phyloP scores from a whole-genome alignment of 352 stramenopile genomes.

The Phytophthora pistaciae region DNA sequence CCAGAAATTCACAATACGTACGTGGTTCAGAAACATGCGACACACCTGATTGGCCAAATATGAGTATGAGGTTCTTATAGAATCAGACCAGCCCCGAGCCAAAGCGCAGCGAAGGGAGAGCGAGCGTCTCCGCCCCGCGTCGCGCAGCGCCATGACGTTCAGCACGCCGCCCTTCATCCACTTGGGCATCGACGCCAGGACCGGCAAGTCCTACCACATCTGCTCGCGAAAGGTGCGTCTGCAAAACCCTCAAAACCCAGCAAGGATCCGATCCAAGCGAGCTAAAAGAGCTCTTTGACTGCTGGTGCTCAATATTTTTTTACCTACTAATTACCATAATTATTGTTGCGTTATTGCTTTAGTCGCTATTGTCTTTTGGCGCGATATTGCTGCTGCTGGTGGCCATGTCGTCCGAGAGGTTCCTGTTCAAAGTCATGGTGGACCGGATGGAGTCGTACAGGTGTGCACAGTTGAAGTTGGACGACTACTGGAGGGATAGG shows the following conservation, averaged over 20 bases:
- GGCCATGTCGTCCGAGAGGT: conserved; percentile 82
- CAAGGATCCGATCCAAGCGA: not conserved
- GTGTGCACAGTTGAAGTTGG: conserved; percentile 35
- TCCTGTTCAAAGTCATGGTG: conserved; percentile 91
- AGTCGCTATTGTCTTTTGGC: conserved; percentile 83
- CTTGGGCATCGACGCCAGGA: conserved; percentile 84
- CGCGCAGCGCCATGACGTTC: conserved; percentile 61
- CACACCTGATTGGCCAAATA: not conserved
- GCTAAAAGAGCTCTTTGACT: conserved; percentile 11
- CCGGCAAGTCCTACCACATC: conserved; percentile 87
- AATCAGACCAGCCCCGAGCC: conserved; percentile 1
- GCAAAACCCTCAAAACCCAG: not conserved
- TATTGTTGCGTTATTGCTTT: conserved; percentile 5
- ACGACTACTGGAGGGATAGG: not conserved
- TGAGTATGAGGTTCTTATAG: not conserved
- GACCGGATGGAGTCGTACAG: conserved; percentile 92
- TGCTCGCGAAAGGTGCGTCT: conserved; percentile 80
- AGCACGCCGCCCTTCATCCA: conserved; percentile 78
- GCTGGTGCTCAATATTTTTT: not conserved
- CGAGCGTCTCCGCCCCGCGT: conserved; percentile 4
- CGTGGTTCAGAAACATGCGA: conserved; percentile 1
- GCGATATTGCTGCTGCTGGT: conserved; percentile 81
- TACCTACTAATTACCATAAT: not conserved
- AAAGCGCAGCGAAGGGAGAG: conserved; percentile 3
- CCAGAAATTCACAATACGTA: not conserved